phyloP scores from a whole-genome alignment of 805 yeast genomes.

The Kluyveromyces wickerhamii region DNA sequence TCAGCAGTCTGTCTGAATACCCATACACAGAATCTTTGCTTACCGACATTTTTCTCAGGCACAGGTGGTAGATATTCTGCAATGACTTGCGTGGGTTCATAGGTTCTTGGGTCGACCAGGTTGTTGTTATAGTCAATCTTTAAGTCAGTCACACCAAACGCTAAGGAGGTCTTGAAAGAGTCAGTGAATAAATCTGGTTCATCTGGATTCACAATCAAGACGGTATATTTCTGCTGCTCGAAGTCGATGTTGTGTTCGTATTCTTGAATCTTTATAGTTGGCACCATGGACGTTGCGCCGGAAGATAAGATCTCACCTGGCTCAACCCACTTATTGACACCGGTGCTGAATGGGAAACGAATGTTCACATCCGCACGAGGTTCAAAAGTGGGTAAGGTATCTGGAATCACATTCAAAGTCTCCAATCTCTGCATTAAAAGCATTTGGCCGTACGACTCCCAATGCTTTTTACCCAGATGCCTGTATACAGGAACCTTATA shows the following conservation, averaged over 20 bases:
- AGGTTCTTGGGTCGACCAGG: constrained; percentile 35
- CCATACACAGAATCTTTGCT: constrained; percentile 83
- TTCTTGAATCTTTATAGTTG: constrained; percentile 69
- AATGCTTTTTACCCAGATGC: constrained; percentile 53
- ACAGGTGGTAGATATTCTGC: constrained; percentile 68
- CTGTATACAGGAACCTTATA: constrained; percentile 75
- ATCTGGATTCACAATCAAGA: constrained; percentile 85
- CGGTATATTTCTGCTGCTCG: constrained; percentile 54
- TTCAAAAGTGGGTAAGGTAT: constrained; percentile 80
- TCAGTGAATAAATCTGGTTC: constrained; percentile 69
- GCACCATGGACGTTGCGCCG: constrained; percentile 64
- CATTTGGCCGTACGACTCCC: constrained; percentile 69
- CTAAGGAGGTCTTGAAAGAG: constrained; percentile 60
- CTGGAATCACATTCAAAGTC: constrained; percentile 79
- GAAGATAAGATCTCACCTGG: constrained; percentile 76
- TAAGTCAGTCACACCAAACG: constrained; percentile 70
- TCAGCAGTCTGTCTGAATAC: constrained; percentile 62
- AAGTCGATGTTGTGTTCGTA: constrained; percentile 39
- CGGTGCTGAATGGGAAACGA: constrained; percentile 63
- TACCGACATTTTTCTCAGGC: constrained; percentile 82
- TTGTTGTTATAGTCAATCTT: constrained; percentile 49
- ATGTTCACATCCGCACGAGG: constrained; percentile 72
- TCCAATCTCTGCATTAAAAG: constrained; percentile 88
- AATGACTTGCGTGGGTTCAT: constrained; percentile 37
- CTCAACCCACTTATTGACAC: constrained; percentile 58